Evolutionary conservation across 116 monocot genomes (phyloP), one percentile per base, ranked within the genome.

Genomic region (Iris pallida): DNA sequence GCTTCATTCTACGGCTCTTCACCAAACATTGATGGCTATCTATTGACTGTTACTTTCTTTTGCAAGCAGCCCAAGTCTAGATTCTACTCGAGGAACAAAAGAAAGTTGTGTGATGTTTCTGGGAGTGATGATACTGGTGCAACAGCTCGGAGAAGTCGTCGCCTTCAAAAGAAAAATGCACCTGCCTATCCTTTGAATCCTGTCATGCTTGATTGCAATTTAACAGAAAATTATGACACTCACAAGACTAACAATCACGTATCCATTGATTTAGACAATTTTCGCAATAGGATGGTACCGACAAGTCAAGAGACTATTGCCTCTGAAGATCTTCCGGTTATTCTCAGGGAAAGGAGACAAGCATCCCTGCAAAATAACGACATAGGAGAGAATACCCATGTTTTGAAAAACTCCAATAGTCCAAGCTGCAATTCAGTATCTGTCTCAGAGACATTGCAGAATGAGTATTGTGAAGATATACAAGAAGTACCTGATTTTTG

Each of bases 121-220:
- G 40, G 52, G n/a, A 64, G 53, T 48, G 57, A 48, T 68, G 40
- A 47, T 74, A 20, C 8, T 71, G 18, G 55, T 57, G 58, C 55
- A 68, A 59, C 67, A 48, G 49, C 65, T 68, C 52, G 45, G 16
- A 77, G 71, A 77, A 77, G 66, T 48, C 71, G 66, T 43, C 78
- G 71, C 57, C 75, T 80, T 54, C 42, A 60, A 14, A 82, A 78
- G 61, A 92, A 67, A 52, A 76, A 18, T n/a, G 56, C 53, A 65
- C 53, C 64, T 8, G 53, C 44, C 66, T 57, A 78, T 54, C 57
- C 15, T 51, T 54, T 59, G 8, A 52, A 59, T 66, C 41, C 17
- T 73, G 53, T 45, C 57, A 61, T 59, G 19, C 41, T 65, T 19
- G 74, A 62, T 51, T 16, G 16, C 47, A 51, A 16, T 6, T 49